These are phyloP conservation scores for Anthostomella pinea DNA, from an alignment of 2,329 filamentous ascomycete species.

Conservation along the genomic window DNA sequence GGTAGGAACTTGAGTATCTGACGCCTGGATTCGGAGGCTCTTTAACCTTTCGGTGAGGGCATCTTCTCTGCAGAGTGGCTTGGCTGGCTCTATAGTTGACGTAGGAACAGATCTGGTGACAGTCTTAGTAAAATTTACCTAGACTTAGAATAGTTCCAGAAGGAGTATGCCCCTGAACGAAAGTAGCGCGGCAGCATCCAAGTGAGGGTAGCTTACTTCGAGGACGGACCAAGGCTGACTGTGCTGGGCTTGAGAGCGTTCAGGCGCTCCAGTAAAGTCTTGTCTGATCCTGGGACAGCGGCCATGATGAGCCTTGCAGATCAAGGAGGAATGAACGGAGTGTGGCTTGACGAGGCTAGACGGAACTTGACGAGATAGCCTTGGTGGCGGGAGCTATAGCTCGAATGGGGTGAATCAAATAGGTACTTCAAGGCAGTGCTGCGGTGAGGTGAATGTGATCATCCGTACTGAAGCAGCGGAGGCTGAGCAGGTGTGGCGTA, in stretches of 20 bases:
- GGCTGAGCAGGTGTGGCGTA: too few relatives aligned
- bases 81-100: conserved; percentile 41
- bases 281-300: conserved; percentile 34
- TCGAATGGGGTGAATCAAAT: too few relatives aligned
- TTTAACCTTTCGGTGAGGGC: conserved; percentile 50
- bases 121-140: conserved; percentile 25
- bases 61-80: conserved; percentile 47
- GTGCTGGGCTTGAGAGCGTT: conserved; percentile 48
- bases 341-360: conserved; percentile 12
- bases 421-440: too few relatives aligned
- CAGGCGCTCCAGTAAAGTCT: conserved; percentile 50
- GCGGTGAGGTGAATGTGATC: too few relatives aligned
- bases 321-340: neutral
- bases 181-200: too few relatives aligned
- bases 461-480: too few relatives aligned
- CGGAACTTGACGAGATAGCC: too few relatives aligned
- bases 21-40: conserved; percentile 43
- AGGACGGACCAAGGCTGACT: conserved; percentile 33
- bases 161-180: neutral
- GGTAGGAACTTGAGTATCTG: conserved; percentile 21
- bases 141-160: neutral
- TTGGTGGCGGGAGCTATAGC: too few relatives aligned
- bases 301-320: conserved; percentile 19
- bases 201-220: conserved; percentile 39
- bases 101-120: conserved; percentile 17